phyloP scores from a whole-genome alignment of 768 basidiomycete genomes.

The Russula ochroleuca region DNA sequence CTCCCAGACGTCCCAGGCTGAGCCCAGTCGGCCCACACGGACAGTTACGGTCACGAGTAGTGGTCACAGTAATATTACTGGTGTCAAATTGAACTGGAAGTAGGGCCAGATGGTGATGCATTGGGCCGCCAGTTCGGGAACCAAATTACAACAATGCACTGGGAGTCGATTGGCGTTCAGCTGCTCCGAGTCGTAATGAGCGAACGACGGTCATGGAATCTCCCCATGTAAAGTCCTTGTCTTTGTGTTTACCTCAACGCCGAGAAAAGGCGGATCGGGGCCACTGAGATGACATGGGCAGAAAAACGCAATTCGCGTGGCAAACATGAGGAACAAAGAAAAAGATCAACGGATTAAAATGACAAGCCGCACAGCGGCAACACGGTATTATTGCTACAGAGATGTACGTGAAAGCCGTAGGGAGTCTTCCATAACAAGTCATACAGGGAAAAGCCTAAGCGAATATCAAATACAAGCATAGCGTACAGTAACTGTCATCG shows the following conservation, averaged over 20 bases:
- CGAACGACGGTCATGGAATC: neutral
- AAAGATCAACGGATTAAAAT: neutral
- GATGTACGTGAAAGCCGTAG: neutral
- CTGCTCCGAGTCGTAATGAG: no score
- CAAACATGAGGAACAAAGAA: neutral
- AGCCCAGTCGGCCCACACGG: no score
- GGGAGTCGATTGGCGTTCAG: no score
- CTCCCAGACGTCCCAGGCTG: no score
- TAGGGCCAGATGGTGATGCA: no score
- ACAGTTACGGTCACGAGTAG: no score
- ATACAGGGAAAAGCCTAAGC: neutral
- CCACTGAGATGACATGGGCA: neutral
- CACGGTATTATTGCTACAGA: slow-evolving; percentile 2
- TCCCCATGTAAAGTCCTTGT: neutral
- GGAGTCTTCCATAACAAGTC: neutral
- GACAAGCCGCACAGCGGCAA: neutral
- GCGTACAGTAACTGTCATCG: neutral
- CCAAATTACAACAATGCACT: no score
- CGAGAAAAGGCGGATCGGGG: neutral
- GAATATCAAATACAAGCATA: neutral
- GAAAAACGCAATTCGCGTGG: neutral
- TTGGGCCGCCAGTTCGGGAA: no score
- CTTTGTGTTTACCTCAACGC: neutral
- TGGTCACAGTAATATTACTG: no score
- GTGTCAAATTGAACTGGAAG: no score